These are phyloP conservation scores for Cercophora samala DNA, from an alignment of 495 filamentous ascomycete genomes.

Conservation along the genomic window DNA sequence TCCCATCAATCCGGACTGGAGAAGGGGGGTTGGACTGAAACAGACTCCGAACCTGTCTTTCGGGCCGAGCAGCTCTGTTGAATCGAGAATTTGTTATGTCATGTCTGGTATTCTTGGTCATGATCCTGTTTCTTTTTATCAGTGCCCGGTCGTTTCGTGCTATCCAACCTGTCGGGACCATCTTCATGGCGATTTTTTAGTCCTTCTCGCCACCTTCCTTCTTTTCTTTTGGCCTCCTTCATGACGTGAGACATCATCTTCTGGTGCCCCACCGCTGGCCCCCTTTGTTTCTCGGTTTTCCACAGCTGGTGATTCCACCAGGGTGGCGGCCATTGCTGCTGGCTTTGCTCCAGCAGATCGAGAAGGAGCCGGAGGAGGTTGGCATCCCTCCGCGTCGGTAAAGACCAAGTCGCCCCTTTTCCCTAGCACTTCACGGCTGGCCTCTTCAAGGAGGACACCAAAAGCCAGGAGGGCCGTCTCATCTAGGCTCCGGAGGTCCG, in stretches of 20 bases:
- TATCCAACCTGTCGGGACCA: background rate
- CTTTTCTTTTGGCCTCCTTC: conserved; percentile 7
- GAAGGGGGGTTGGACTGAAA: background rate
- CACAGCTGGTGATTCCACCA: background rate
- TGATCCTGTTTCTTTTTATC: background rate
- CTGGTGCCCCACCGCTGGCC: background rate
- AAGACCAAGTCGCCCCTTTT: conserved; percentile 72
- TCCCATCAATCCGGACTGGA: background rate
- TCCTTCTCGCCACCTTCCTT: background rate
- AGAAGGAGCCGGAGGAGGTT: background rate
- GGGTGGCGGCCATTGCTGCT: background rate
- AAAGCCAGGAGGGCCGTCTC: conserved; percentile 80
- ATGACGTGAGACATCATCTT: background rate
- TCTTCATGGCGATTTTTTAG: background rate
- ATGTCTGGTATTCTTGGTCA: too few relatives aligned
- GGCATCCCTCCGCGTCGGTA: conserved; percentile 54
- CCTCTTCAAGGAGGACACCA: conserved; percentile 80
- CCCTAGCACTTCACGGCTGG: conserved; percentile 59
- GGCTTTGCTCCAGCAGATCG: background rate
- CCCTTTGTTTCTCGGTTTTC: background rate
- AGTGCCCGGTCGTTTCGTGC: background rate
- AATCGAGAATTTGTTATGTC: background rate
- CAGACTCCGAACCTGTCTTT: background rate
- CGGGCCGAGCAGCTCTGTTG: background rate
- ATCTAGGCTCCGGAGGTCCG: conserved; percentile 69